Conservation (phyloP, 2,329 filamentous ascomycete species). For the Fusarium duplospermum region DNA sequence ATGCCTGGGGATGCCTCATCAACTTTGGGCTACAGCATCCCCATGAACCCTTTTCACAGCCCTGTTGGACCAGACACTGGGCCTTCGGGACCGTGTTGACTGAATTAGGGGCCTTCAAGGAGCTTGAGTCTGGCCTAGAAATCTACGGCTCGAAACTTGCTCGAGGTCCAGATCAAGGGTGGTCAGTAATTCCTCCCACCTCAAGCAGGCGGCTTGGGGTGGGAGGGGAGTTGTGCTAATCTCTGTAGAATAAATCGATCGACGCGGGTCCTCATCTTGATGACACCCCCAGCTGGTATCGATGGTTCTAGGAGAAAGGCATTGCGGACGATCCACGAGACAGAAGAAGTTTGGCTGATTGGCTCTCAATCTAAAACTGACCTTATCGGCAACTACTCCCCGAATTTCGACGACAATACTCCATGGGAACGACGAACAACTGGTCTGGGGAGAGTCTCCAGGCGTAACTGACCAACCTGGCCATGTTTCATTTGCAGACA, state of each 20-base stretch:
- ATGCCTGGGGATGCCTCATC: constrained; percentile 36
- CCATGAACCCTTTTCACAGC: constrained; percentile 41
- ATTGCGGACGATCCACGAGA: neutral
- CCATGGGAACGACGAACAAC: neutral
- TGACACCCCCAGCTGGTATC: neutral
- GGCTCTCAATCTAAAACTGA: neutral
- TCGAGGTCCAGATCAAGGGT: neutral
- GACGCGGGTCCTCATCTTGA: neutral
- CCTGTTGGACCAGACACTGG: constrained; percentile 31
- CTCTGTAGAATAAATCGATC: neutral
- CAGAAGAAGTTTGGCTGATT: neutral
- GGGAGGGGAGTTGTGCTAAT: neutral
- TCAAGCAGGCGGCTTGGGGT: neutral
- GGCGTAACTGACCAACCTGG: neutral
- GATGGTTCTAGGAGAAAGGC: neutral
- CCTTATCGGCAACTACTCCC: neutral
- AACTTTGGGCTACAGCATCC: constrained; percentile 40
- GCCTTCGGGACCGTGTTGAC: constrained; percentile 41
- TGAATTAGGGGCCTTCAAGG: constrained; percentile 11
- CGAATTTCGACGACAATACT: neutral
- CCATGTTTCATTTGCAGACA: neutral
- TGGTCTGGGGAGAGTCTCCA: neutral
- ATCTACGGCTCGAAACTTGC: constrained; percentile 2
- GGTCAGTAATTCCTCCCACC: neutral
- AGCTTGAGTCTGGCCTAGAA: constrained; percentile 7